Percentiles rank a stretch among this genome's conserved stretches.
Evolutionary conservation across 257 asterid genomes (phyloP).

Genomic region (Marsdenia floribunda): DNA sequence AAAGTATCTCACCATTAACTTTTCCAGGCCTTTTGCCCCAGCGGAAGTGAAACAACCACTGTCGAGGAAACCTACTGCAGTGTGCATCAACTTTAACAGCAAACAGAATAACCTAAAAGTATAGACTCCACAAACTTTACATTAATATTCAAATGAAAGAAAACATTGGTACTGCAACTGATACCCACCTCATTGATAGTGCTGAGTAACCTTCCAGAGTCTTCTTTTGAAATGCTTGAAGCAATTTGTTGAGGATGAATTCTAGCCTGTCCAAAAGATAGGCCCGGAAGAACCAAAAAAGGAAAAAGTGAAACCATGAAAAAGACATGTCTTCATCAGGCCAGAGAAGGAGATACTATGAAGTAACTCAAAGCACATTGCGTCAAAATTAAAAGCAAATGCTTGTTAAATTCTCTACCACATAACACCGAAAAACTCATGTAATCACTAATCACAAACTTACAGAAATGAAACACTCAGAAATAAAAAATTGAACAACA

Average conservation of each 20-base stretch:
- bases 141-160: constrained; percentile 22
- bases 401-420: not conserved
- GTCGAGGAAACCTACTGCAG: constrained; percentile 73
- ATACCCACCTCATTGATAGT: constrained; percentile 71
- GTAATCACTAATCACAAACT: not conserved
- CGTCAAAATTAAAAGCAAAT: not conserved
- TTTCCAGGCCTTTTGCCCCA: constrained; percentile 97
- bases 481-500: constrained; percentile 6
- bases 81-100: constrained; percentile 91
- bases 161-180: constrained; percentile 9
- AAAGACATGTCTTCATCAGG: not conserved
- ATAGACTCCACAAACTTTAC: constrained; percentile 43
- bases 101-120: constrained; percentile 65
- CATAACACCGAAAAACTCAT: not conserved
- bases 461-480: not conserved
- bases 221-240: constrained; percentile 71
- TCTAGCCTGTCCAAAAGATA: constrained; percentile 53
- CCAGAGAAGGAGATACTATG: constrained; percentile 7
- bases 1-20: constrained; percentile 72
- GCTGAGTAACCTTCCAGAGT: constrained; percentile 62
- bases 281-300: not conserved
- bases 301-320: not conserved
- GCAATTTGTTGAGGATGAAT: constrained; percentile 82
- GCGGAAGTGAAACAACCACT: constrained; percentile 95
- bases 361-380: not conserved